A percentile compares a stretch with the other conserved stretches of the same genome.
Evolutionary conservation across 305 asterid species (phyloP).

Genomic region (Solanum hybrid): DNA sequence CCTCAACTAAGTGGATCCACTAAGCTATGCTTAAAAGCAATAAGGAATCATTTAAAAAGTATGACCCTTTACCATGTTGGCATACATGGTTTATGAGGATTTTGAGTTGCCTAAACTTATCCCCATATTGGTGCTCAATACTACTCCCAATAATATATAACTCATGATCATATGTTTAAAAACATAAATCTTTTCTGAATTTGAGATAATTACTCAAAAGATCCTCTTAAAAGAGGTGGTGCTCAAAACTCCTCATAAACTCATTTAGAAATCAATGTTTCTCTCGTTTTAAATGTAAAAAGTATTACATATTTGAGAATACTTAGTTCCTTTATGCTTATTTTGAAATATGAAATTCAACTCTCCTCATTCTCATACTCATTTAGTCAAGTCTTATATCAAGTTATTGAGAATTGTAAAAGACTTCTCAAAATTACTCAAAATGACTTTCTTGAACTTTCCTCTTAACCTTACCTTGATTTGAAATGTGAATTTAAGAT

Average conservation of each 20-base stretch:
- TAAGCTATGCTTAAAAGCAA: neutral
- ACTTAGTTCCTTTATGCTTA: neutral
- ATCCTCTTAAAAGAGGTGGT: neutral
- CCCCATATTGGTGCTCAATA: neutral
- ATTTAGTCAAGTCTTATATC: neutral
- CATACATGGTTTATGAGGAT: neutral
- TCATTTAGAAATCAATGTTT: neutral
- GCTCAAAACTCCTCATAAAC: neutral
- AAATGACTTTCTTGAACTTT: neutral
- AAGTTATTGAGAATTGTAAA: neutral
- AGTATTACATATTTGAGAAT: neutral
- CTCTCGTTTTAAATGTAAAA: neutral
- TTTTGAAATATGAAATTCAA: neutral
- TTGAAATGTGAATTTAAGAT: neutral
- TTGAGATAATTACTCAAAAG: neutral
- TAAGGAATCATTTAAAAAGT: neutral
- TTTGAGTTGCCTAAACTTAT: neutral
- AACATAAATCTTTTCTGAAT: neutral
- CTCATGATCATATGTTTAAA: neutral
- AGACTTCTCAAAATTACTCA: neutral
- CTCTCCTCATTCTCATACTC: neutral
- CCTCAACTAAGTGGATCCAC: neutral
- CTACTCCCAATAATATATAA: neutral
- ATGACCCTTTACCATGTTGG: neutral
- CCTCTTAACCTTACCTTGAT: neutral